Evolutionary conservation across 345 rosid genomes (phyloP).

Genomic region (Brassica napus): DNA sequence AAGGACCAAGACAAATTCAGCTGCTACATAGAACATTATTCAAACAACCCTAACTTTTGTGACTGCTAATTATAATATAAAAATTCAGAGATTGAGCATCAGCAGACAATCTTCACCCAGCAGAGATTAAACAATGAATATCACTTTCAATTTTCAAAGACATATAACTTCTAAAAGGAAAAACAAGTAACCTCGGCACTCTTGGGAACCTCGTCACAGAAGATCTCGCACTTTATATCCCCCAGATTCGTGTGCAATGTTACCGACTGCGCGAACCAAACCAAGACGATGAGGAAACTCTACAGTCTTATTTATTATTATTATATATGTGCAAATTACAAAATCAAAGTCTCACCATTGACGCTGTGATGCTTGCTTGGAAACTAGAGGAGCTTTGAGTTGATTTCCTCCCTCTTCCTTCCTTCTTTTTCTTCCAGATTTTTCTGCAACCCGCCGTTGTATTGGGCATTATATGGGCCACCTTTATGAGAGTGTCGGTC

Average conservation of each 20-base stretch:
- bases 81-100: neutral
- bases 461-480: constrained; percentile 24
- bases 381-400: neutral
- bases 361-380: neutral
- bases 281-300: neutral
- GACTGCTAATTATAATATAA: neutral
- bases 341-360: constrained; percentile 28
- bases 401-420: too few species aligned
- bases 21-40: neutral
- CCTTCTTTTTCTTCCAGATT: constrained; percentile 7
- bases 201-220: constrained; percentile 93
- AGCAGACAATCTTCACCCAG: neutral
- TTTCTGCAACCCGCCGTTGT: neutral
- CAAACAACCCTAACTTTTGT: constrained; percentile 2
- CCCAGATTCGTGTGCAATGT: constrained; percentile 98
- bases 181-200: constrained; percentile 67
- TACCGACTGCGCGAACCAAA: constrained; percentile 59
- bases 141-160: neutral
- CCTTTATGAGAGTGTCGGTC: neutral
- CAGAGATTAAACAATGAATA: neutral
- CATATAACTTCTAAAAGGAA: too few species aligned
- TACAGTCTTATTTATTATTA: too few species aligned
- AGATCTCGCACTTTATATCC: constrained; percentile 95
- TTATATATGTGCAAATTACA: too few species aligned
- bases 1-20: neutral